Evolutionary conservation across 2,329 filamentous ascomycete species (phyloP).

Genomic region (Colletotrichum lentis): DNA sequence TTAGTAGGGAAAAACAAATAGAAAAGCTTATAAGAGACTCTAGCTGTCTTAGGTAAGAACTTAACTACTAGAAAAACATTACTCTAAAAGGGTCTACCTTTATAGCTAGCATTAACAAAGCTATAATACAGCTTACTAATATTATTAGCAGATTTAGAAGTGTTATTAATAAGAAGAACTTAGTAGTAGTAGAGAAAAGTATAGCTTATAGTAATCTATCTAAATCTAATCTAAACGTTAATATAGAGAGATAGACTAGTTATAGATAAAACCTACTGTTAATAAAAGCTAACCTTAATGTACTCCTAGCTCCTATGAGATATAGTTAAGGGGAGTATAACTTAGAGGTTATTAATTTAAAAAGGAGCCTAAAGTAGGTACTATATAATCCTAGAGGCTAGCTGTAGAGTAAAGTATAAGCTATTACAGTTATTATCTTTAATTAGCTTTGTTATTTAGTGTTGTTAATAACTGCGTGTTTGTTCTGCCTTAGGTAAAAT

Average conservation of each 20-base stretch:
- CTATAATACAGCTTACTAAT: background rate
- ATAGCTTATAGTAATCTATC: background rate
- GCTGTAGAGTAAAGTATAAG: no score
- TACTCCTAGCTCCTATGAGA: background rate
- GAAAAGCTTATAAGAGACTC: conserved; percentile 40
- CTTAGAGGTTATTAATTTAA: background rate
- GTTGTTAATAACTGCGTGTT: no score
- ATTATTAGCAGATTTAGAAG: background rate
- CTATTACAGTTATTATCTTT: no score
- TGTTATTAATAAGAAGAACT: background rate
- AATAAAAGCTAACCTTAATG: background rate
- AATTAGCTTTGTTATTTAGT: no score
- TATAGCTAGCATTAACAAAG: background rate
- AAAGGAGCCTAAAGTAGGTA: no score
- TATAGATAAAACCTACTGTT: background rate
- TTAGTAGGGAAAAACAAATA: conserved; percentile 56
- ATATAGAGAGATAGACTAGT: background rate
- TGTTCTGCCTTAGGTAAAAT: no score
- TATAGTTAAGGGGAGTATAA: background rate
- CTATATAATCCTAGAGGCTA: no score
- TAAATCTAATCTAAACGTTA: background rate
- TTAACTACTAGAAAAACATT: background rate
- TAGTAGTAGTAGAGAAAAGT: background rate
- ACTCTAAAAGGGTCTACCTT: background rate
- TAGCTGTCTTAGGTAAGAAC: conserved; percentile 4